Base-by-base conservation (phyloP, 1,284 basidiomycete genomes). In the Phylloporus sp. region DNA sequence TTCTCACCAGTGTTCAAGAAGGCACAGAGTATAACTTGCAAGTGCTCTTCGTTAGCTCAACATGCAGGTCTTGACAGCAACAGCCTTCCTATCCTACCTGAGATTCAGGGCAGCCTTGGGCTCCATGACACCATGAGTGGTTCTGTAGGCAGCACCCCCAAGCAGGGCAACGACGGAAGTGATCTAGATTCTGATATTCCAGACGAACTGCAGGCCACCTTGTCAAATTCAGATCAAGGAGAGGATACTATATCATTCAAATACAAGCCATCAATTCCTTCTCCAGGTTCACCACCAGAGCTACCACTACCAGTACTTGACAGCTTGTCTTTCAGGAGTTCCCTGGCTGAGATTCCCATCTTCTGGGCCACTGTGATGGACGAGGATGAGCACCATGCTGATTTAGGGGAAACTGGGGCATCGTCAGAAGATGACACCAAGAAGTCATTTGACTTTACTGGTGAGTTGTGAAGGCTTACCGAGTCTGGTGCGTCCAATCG, bases 361-460 rank as follows among this genome's bases (percentile, higher is more conserved):
- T 86, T 89, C 81, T 82, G 80, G 32, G 81, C 83, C 2, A 77
- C 81, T 23, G 71, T 87, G 23, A 77, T 83, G 55, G 83, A 85
- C 60, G 84, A 84, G 5, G 82, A 86, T 10, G 84, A 81, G 2
- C 80, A 84, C 58, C 81, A 83, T 12, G 80, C 77, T 1, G 85
- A 87, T 55, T 73, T 84, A 17, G 87, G 89, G 61, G 87, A 85
- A 78, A 80, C 61, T 71, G 76, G 64, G 69, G 71, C 67, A 7
- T 65, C 70, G 78, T 77, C 77, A 15, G 88, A 89, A 57, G 88
- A 90, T 62, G 87, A 90, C 68, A 93, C 92, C 1, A 91, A 91
- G 79, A 89, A 87, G 73, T 93, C 91, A 2, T 96, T 96, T 71
- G 94, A 96, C 77, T 96, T 96, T 74, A 95, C 94, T 0, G 90